phyloP scores from a whole-genome alignment of 768 basidiomycete genomes.

The Hygrocybe coccinea region DNA sequence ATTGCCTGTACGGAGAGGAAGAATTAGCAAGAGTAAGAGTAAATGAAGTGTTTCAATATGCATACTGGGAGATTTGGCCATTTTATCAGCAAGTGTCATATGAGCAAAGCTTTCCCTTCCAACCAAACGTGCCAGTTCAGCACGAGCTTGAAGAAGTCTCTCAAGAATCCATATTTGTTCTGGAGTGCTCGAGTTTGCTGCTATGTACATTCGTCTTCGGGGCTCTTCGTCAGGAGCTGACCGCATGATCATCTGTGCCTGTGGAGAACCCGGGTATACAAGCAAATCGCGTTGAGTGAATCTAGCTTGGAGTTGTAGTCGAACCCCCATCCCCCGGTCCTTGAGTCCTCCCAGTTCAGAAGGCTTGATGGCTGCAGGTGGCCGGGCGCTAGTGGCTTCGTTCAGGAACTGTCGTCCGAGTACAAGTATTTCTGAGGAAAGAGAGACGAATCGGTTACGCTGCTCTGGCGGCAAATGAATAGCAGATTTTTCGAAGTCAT shows the following conservation, averaged over 20 bases:
- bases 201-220: slow-evolving; percentile 76
- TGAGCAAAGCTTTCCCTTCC: slow-evolving; percentile 84
- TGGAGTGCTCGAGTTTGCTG: slow-evolving; percentile 68
- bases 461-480: slow-evolving; percentile 79
- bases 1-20: slow-evolving; percentile 51
- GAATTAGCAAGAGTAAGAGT: slow-evolving; percentile 3
- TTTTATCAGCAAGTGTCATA: slow-evolving; percentile 88
- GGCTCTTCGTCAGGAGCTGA: slow-evolving; percentile 83
- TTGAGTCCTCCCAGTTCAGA: slow-evolving; percentile 69
- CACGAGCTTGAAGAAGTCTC: slow-evolving; percentile 65
- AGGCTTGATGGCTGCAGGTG: slow-evolving; percentile 63
- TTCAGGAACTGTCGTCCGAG: slow-evolving; percentile 84
- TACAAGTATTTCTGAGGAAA: slow-evolving; percentile 84
- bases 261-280: slow-evolving; percentile 80
- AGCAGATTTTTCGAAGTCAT: slow-evolving; percentile 96
- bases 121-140: slow-evolving; percentile 76
- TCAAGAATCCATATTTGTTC: slow-evolving; percentile 78
- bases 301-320: slow-evolving; percentile 68
- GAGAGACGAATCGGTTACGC: slow-evolving; percentile 76
- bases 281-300: slow-evolving; percentile 71
- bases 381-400: slow-evolving; percentile 56
- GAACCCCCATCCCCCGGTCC: slow-evolving; percentile 70
- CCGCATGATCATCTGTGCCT: slow-evolving; percentile 91
- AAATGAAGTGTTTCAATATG: slow-evolving; percentile 1
- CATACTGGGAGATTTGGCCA: slow-evolving; percentile 91